Evolutionary conservation across 192 early-diverging fungal species (phyloP), one percentile per base, ranked within the genome.

Genomic region (Umbelopsis ramanniana): DNA sequence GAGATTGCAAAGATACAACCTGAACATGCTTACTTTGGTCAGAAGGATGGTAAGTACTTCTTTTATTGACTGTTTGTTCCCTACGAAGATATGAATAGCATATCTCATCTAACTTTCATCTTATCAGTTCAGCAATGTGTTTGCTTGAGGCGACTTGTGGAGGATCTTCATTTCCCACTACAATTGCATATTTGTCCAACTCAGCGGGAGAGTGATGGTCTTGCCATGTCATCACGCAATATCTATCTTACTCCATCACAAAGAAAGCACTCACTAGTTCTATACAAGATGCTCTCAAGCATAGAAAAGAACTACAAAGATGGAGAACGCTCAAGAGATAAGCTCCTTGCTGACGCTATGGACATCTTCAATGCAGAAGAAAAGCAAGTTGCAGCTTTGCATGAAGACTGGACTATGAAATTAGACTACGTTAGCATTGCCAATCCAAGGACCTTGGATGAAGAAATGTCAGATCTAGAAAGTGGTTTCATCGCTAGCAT

Each of bases 201-300:
- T 1, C 76, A 84, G 6, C 85, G 97, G 24, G 95, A 96, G 46
- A 55, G 63, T 5, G 92, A 94, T 75, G 96, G 96, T 4, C 79
- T 99, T 57, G 97, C 97, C 0, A 84, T 98, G 89, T 93, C 91
- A 46, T 93, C 91, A 40, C 85, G 97, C 29, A 99, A 99, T 78
- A 78, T 89, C 12, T 98, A 97, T 72, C 77, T 99, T 52, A 85
- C 83, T 19, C 72, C 84, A 0, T 87, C 89, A 69, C 89, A 96
- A 75, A 84, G 95, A 33, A 71, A 71, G 0, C 68, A 84, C 24
- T 92, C 96, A 0, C 89, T 90, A 0, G 82, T 92, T 8, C 84
- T 99, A 12, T 93, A 91, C 76, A 83, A 84, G 37, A 93, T 87
- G 3, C 80, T 99, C 29, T 37, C 66, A 26, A 86, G 81, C 46